Percentiles rank a stretch among this genome's conserved stretches.
phyloP scores from a whole-genome alignment of 441 rosid species.

The Populus hybrid region DNA sequence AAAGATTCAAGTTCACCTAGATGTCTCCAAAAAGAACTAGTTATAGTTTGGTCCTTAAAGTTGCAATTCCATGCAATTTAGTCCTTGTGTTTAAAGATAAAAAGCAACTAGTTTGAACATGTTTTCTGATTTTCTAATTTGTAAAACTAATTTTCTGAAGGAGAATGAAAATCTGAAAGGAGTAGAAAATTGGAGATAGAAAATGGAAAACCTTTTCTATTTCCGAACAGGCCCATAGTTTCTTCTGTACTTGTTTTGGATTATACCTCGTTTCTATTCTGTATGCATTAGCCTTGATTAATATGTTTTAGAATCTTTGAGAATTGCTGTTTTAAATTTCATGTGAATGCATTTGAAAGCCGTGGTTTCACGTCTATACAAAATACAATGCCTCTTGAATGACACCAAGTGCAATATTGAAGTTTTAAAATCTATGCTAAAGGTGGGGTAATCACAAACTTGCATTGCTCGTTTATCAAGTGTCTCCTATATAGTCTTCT shows the following conservation, averaged over 20 bases:
- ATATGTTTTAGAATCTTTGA: neutral
- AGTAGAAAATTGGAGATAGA: neutral
- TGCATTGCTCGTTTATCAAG: neutral
- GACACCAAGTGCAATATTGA: neutral
- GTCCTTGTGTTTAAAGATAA: neutral
- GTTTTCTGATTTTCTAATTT: neutral
- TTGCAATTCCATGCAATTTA: too few species aligned
- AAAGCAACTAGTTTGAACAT: neutral
- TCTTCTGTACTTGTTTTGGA: neutral
- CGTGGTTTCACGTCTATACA: neutral
- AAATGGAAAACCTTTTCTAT: neutral
- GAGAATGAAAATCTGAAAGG: neutral
- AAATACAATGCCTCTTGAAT: constrained; percentile 1
- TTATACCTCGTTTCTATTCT: neutral
- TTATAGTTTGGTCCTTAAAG: too few species aligned
- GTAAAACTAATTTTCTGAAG: neutral
- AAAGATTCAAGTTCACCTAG: neutral
- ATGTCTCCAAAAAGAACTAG: neutral
- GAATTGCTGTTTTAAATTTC: neutral
- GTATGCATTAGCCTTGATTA: neutral
- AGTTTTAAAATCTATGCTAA: neutral
- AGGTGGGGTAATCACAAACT: neutral
- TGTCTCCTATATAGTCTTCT: neutral
- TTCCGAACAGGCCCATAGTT: neutral
- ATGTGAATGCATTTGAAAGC: neutral